These are phyloP conservation scores for Globisporangium abappressorium DNA, from an alignment of 352 stramenopile genomes.

Conservation along the genomic window DNA sequence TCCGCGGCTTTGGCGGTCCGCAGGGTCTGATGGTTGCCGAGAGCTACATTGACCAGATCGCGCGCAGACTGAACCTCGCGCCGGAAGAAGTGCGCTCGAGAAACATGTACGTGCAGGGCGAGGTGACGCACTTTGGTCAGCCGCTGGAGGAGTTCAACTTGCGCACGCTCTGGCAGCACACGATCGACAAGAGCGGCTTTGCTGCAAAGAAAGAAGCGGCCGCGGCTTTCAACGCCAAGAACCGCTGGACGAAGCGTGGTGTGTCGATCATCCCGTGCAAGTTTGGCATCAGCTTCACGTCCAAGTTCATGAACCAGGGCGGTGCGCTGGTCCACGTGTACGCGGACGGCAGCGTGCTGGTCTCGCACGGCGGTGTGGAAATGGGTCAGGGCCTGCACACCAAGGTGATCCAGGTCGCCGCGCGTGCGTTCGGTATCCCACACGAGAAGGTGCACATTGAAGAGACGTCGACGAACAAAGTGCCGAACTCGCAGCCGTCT, in stretches of 20 bases:
- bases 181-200: conserved; percentile 69
- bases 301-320: conserved; percentile 97
- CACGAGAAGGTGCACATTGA: conserved; percentile 93
- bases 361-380: conserved; percentile 96
- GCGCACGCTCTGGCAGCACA: conserved; percentile 78
- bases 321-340: conserved; percentile 95
- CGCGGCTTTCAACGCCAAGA: conserved; percentile 87
- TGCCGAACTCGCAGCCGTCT: conserved; percentile 93
- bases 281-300: conserved; percentile 96
- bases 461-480: conserved; percentile 94
- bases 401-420: conserved; percentile 90
- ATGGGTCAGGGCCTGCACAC: conserved; percentile 98
- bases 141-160: conserved; percentile 91
- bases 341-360: conserved; percentile 92
- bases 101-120: conserved; percentile 92
- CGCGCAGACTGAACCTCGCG: conserved; percentile 67
- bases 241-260: conserved; percentile 92
- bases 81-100: conserved; percentile 65
- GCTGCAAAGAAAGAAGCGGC: conserved; percentile 59
- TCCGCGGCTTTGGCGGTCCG: conserved; percentile 94
- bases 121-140: conserved; percentile 94
- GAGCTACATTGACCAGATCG: conserved; percentile 96
- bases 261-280: conserved; percentile 83
- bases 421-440: conserved; percentile 90
- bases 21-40: conserved; percentile 91